Percentiles rank a stretch among this genome's conserved stretches.
Evolutionary conservation across 164 flowering plant genomes (phyloP).

Genomic region (Aristolochia californica): DNA sequence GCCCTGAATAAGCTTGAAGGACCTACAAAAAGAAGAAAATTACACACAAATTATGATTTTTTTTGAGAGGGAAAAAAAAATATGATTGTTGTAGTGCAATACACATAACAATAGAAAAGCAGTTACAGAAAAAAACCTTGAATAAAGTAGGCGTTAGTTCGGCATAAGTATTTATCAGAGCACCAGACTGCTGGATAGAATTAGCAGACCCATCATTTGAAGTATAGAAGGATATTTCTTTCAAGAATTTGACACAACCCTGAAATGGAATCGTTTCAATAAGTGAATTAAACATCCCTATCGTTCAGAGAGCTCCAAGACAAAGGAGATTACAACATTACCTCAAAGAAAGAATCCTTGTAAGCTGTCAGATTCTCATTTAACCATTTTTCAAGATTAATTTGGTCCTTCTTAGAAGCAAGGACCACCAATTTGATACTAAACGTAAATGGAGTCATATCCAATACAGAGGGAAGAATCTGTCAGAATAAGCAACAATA

Average conservation of each 20-base stretch:
- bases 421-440: slow-evolving; percentile 62
- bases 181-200: slow-evolving; percentile 42
- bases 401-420: slow-evolving; percentile 54
- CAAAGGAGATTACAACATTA: slow-evolving; percentile 9
- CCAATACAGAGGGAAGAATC: slow-evolving; percentile 61
- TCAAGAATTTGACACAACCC: slow-evolving; percentile 81
- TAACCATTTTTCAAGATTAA: slow-evolving; percentile 79
- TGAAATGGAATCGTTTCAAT: slow-evolving; percentile 16
- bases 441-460: slow-evolving; percentile 45
- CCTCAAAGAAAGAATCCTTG: slow-evolving; percentile 72
- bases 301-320: neutral
- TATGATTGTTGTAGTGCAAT: neutral
- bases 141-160: slow-evolving; percentile 47
- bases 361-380: slow-evolving; percentile 34
- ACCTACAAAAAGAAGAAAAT: slow-evolving; percentile 32
- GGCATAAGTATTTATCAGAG: slow-evolving; percentile 31
- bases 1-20: slow-evolving; percentile 49
- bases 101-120: neutral
- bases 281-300: slow-evolving; percentile 1
- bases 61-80: too few species aligned
- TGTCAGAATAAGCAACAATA: slow-evolving; percentile 15
- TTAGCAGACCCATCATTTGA: slow-evolving; percentile 38
- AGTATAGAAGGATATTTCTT: slow-evolving; percentile 39
- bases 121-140: slow-evolving; percentile 38
- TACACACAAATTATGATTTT: neutral